Conservation (phyloP, 2,329 filamentous ascomycete genomes). For the Mycosphaerella arachidis region DNA sequence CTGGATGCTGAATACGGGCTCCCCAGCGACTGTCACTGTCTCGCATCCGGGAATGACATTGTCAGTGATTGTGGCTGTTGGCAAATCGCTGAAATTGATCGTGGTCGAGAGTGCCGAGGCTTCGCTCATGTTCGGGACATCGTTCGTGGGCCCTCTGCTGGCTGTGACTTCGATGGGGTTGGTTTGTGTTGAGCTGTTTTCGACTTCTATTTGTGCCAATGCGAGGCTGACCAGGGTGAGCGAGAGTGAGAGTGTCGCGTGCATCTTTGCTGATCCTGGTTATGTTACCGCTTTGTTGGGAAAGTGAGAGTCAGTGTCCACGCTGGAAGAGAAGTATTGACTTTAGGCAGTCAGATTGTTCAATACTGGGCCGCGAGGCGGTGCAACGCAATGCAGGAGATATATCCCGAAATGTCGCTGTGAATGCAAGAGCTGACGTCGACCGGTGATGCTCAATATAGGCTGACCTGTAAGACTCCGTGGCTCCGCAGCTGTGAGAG, state of each 20-base stretch:
- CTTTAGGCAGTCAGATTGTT: not conserved
- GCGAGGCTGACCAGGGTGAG: not conserved
- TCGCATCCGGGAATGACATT: conserved; percentile 7
- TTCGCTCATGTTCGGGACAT: not conserved
- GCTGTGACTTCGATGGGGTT: not conserved
- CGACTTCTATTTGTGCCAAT: not conserved
- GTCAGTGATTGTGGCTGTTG: conserved; percentile 4
- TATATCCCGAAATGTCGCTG: not conserved
- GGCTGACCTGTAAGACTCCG: not conserved
- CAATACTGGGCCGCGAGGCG: not conserved
- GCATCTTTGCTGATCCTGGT: not conserved
- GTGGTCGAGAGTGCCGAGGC: not conserved
- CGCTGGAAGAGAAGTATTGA: not conserved
- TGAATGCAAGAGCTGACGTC: not conserved
- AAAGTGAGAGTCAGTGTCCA: not conserved
- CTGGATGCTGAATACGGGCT: conserved; percentile 18
- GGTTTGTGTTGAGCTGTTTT: not conserved
- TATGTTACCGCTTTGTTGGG: not conserved
- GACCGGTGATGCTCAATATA: not conserved
- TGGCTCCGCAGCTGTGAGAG: not conserved
- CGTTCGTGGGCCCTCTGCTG: not conserved
- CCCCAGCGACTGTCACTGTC: conserved; percentile 5
- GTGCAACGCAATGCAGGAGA: not conserved
- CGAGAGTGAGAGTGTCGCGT: not conserved
- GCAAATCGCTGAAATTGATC: not conserved